Evolutionary conservation across 768 basidiomycete species (phyloP), one percentile per base, ranked within the genome.

Genomic region (Chalciporus sphaerocephalus): DNA sequence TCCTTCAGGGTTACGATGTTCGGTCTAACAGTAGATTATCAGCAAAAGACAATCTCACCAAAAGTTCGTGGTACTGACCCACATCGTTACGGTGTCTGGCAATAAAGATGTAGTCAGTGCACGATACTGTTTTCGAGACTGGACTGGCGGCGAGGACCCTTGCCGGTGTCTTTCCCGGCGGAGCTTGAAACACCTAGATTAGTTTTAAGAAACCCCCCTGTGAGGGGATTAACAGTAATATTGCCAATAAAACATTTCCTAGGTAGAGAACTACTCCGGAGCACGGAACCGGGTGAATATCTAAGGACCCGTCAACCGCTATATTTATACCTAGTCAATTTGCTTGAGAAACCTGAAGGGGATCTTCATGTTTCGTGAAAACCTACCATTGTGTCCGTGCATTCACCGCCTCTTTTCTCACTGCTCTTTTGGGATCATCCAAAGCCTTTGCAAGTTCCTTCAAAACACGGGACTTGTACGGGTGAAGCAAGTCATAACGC

Each of bases 1-100:
- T n/a, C 93, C 93, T 61, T 96, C 95, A 2, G 90, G 84, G 68
- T 94, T 95, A 25, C 88, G 83, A 69, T 96, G 91, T 61, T 95
- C 93, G 3, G 90, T 92, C 92, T 94, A 52, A 1, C 27, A 35
- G 27, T 36, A 22, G 7, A 49, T 8, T 37, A 51, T 58, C 23
- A 47, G 43, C 6, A 16, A 27, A 24, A 20, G 38, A 28, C 8
- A 4, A 15, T n/a, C 15, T 17, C 8, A 3, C 33, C 7, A 25
- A 22, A 42, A 32, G 15, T 23, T 20, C 5, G 35, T 41, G 17
- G 21, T 20, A 64, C 64, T 55, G 16, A 68, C 64, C 64, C 64
- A 66, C 64, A 66, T 66, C 48, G 44, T 46, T 36, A 24, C 24
- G 30, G 10, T 15, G 15, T 20, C 43, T 51, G 28, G 35, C 37